Base-by-base conservation (phyloP, 176 grass and related monocot genomes). In the Neostapfia colusana region DNA sequence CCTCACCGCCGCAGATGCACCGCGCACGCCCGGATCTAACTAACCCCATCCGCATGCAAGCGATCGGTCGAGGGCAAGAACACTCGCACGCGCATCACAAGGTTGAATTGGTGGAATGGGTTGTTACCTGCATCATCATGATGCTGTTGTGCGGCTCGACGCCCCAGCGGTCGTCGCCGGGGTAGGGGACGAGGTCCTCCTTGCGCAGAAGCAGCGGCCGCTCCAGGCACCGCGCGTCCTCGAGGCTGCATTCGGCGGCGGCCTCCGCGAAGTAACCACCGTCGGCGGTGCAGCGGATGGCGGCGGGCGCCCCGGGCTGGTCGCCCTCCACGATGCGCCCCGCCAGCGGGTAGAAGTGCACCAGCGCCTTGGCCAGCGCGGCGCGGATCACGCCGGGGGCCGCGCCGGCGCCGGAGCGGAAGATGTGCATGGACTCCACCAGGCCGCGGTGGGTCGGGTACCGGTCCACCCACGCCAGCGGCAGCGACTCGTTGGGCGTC, bases 71-170 rank as follows among this genome's bases (percentile, higher is more conserved):
- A 2, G 21, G 6, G 36, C 35, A 0, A 23, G 43, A n/a, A 1
- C 43, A n/a, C 34, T 60, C 1, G 26, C 67, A 12, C 24, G 5
- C 45, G 53, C 53, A 23, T 23, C 20, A 8, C 51, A 9, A 2
- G 10, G 1, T 35, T 15, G 8, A 0, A n/a, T n/a, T n/a, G n/a
- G n/a, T n/a, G n/a, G n/a, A n/a, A n/a, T n/a, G 45, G 9, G 26
- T 16, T 41, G n/a, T 77, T 72, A 97, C 94, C 95, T 98, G 95
- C 85, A 98, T 90, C 95, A 98, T 98, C 91, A 98, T 98, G 69
- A 95, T 94, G 67, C 89, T 95, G 84, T 95, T 89, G 64, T 90
- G 90, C 0, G 95, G 82, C 37, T 90, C 85, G 64, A 93, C 89
- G 67, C 59, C 74, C 87, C 92, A 88, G 38, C 77, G 87, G 72